Conservation (phyloP, 805 yeast genomes). For the Metahyphopichia silvanorum region DNA sequence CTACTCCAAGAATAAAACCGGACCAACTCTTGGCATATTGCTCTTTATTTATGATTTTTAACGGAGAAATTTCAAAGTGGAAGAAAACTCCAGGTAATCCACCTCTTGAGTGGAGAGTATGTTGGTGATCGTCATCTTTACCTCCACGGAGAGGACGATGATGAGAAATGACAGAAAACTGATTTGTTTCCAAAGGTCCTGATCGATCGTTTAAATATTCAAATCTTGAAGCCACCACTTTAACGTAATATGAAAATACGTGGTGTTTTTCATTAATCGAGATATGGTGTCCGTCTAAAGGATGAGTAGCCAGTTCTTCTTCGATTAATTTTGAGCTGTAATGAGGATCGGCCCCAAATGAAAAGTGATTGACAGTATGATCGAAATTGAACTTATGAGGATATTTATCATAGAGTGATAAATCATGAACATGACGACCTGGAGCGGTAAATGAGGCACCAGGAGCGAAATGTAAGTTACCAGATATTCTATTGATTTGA, state of each 20-base stretch:
- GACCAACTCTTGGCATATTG: slow-evolving; percentile 73
- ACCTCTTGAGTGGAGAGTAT: slow-evolving; percentile 76
- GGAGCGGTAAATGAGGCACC: slow-evolving; percentile 67
- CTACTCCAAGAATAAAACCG: slow-evolving; percentile 74
- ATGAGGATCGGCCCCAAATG: slow-evolving; percentile 69
- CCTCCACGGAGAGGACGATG: slow-evolving; percentile 87
- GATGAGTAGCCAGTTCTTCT: slow-evolving; percentile 49
- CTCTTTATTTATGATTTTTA: slow-evolving; percentile 85
- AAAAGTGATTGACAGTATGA: slow-evolving; percentile 75
- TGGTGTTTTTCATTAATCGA: slow-evolving; percentile 50
- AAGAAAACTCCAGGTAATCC: slow-evolving; percentile 90
- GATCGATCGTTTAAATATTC: slow-evolving; percentile 56
- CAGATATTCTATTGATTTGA: slow-evolving; percentile 78
- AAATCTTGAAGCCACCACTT: slow-evolving; percentile 86
- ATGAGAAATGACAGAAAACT: slow-evolving; percentile 84
- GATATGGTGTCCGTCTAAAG: slow-evolving; percentile 56
- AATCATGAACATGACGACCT: slow-evolving; percentile 78
- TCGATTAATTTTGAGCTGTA: slow-evolving; percentile 11
- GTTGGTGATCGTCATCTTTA: slow-evolving; percentile 85
- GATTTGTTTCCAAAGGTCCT: slow-evolving; percentile 70
- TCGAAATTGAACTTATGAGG: slow-evolving; percentile 64
- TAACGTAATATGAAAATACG: slow-evolving; percentile 73
- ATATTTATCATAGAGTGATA: slow-evolving; percentile 62
- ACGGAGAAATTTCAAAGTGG: slow-evolving; percentile 87
- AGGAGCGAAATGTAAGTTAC: slow-evolving; percentile 94